Base-by-base conservation (phyloP, 495 filamentous ascomycete genomes). In the Hypoxylon lienhwacheense region DNA sequence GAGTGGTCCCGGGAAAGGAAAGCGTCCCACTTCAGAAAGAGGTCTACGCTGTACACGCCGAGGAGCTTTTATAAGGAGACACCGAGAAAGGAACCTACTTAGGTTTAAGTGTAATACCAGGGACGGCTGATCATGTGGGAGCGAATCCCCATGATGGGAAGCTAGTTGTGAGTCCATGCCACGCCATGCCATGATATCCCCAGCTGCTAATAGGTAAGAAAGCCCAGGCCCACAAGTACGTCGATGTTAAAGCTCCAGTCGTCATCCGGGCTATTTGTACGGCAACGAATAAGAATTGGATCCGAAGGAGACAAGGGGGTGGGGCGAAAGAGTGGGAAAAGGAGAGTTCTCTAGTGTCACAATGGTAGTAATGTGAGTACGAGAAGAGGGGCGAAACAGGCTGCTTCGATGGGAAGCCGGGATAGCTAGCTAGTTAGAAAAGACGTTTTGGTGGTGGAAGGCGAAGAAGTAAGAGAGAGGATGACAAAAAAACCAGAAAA, bases 161-260 rank as follows among this genome's bases (percentile, higher is more conserved):
- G 58, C 32, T 56, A 32, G 21, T 43, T 53, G 25, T 39, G 55
- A 16, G 47, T 41, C 41, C 52, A 61, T 61, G 47, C 52, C 53
- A 61, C 52, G 58, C 52, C 52, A 52, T 42, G 12, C 47, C 58
- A 51, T 56, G 36, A n/a, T 40, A 61, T 47, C 52, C 58, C 58
- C 56, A 43, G 32, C 47, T 47, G 58, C n/a, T 48, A 33, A 52
- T 55, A 47, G 26, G 51, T 42, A 61, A 42, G 51, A 46, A 52
- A 14, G 31, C n/a, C n/a, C n/a, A 48, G 52, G 46, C 47, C 52
- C 58, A 53, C 58, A 61, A 55, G 47, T 55, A 56, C 14, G 34
- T 48, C 32, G 58, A 42, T 43, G 41, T 61, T 56, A 44, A 36
- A 61, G 44, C 31, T n/a, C 51, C 51, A 52, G 52, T 53, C 42